A percentile compares a stretch with the other conserved stretches of the same genome.
These are phyloP conservation scores for Pyrrhoderma lamaoense DNA, from an alignment of 1,284 basidiomycete species.

Conservation along the genomic window DNA sequence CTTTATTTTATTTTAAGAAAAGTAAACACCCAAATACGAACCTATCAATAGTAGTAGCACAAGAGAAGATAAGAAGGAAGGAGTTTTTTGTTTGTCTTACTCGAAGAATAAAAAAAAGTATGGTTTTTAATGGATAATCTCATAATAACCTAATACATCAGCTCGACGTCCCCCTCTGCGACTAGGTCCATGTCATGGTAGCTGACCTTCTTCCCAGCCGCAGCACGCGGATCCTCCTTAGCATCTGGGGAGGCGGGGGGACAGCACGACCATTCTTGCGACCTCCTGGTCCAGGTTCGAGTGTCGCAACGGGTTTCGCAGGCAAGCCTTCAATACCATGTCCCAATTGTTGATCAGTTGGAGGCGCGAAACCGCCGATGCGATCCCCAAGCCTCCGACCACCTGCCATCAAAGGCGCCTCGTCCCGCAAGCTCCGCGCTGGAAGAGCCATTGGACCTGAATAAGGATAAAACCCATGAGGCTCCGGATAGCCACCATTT, in stretches of 20 bases:
- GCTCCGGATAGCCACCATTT: slow-evolving; percentile 29
- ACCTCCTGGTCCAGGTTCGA: slow-evolving; percentile 47
- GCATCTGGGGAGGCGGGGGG: slow-evolving; percentile 74
- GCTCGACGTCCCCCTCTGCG: slow-evolving; percentile 77
- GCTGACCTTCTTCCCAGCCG: slow-evolving; percentile 72
- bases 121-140: neutral
- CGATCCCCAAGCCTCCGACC: slow-evolving; percentile 61
- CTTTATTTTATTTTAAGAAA: neutral
- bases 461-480: slow-evolving; percentile 15
- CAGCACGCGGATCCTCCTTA: slow-evolving; percentile 81
- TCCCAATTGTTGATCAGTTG: slow-evolving; percentile 43
- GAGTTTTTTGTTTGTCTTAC: no score
- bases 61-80: no score
- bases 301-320: slow-evolving; percentile 59
- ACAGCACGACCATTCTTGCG: slow-evolving; percentile 38
- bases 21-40: neutral
- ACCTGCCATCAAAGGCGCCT: slow-evolving; percentile 17
- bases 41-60: no score
- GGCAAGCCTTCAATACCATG: slow-evolving; percentile 66
- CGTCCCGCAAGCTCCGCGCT: slow-evolving; percentile 26
- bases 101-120: no score
- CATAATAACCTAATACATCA: slow-evolving; percentile 49
- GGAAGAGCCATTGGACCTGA: slow-evolving; percentile 45
- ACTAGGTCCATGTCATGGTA: slow-evolving; percentile 86
- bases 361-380: slow-evolving; percentile 61